A percentile compares a stretch with the other conserved stretches of the same genome.
Conservation (phyloP, 352 stramenopile genomes). For the Blastocystis sp. region DNA sequence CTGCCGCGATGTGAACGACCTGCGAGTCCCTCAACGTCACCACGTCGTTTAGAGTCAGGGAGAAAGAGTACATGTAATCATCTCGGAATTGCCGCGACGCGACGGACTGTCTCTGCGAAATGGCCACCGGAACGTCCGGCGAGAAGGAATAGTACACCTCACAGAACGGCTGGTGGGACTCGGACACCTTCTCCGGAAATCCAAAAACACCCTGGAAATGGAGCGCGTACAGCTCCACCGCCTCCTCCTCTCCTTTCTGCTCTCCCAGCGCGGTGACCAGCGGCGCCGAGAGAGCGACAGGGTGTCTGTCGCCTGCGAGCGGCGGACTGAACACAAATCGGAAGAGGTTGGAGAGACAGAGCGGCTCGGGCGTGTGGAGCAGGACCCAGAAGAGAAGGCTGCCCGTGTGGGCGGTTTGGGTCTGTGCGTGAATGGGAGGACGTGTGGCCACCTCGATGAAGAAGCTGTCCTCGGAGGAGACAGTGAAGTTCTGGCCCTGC, state of each 20-base stretch:
- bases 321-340: background rate
- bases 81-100: background rate
- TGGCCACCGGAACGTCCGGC: background rate
- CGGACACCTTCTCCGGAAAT: background rate
- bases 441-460: background rate
- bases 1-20: constrained; percentile 13
- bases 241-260: background rate
- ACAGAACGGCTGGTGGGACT: constrained; percentile 27
- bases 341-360: constrained; percentile 48
- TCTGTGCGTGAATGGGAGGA: background rate
- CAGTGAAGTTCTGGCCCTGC: background rate
- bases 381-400: constrained; percentile 53
- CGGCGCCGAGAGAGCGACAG: constrained; percentile 28
- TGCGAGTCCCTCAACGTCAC: background rate
- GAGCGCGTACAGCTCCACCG: background rate
- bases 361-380: background rate
- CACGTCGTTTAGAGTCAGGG: background rate
- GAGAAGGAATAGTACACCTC: constrained; percentile 55
- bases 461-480: background rate
- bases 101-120: background rate
- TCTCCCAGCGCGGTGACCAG: background rate
- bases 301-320: background rate
- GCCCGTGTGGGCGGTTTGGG: background rate
- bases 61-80: constrained; percentile 13
- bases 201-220: constrained; percentile 15